A percentile compares a stretch with the other conserved stretches of the same genome.
Evolutionary conservation across 2,329 filamentous ascomycete species (phyloP).

Genomic region (Alternaria ventricosa): DNA sequence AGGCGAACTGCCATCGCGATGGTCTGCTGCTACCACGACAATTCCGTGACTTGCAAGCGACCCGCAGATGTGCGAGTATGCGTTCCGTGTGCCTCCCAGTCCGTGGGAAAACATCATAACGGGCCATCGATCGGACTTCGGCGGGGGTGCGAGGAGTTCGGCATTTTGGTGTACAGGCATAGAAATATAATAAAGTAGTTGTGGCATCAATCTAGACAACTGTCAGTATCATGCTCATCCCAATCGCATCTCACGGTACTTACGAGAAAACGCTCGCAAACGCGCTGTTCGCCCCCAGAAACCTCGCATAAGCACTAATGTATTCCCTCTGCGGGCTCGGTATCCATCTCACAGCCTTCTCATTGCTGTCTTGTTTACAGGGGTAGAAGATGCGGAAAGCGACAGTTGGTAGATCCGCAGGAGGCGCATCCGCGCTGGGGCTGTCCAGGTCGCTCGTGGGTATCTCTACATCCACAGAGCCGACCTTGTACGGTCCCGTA

Average conservation of each 20-base stretch:
- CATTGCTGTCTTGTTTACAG: conserved; percentile 41
- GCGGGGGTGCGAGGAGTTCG: conserved; percentile 59
- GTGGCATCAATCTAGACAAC: conserved; percentile 65
- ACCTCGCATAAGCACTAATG: conserved; percentile 76
- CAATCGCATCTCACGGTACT: conserved; percentile 4
- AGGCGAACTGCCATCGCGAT: conserved; percentile 80
- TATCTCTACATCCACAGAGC: conserved; percentile 81
- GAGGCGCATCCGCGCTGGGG: conserved; percentile 61
- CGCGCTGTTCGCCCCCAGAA: conserved; percentile 69
- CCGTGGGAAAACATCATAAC: conserved; percentile 88
- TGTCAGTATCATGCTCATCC: not conserved
- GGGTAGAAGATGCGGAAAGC: conserved; percentile 87
- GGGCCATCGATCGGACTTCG: conserved; percentile 69
- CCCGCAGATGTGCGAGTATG: conserved; percentile 82
- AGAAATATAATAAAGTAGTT: conserved; percentile 74
- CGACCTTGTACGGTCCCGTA: conserved; percentile 78
- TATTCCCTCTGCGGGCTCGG: conserved; percentile 77
- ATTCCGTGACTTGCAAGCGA: conserved; percentile 82
- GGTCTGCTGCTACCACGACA: conserved; percentile 81
- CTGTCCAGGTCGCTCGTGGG: conserved; percentile 62
- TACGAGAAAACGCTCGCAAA: conserved; percentile 51
- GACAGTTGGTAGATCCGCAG: conserved; percentile 67
- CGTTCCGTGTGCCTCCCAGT: conserved; percentile 78
- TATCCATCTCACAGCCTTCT: conserved; percentile 75
- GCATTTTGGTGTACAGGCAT: conserved; percentile 78